phyloP scores from a whole-genome alignment of 129 eudicot genomes.

The Cynara cardunculus region DNA sequence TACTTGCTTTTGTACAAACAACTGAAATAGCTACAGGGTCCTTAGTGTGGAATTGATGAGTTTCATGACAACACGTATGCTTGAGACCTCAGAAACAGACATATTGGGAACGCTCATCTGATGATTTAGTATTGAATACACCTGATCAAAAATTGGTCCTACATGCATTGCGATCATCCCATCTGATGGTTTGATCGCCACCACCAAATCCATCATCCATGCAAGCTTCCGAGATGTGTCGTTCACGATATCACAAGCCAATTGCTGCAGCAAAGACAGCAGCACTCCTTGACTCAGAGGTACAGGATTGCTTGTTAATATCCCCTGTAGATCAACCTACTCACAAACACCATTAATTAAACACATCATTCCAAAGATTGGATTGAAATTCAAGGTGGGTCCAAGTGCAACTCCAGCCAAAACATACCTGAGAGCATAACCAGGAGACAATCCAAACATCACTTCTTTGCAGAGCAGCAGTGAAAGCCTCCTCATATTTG shows the following conservation, averaged over 20 bases:
- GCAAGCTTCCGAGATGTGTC: slow-evolving; percentile 62
- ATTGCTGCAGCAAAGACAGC: slow-evolving; percentile 82
- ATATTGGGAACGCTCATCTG: slow-evolving; percentile 61
- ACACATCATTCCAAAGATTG: neutral
- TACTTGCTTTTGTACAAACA: slow-evolving; percentile 2
- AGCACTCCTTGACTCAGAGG: slow-evolving; percentile 96
- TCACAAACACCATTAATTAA: neutral
- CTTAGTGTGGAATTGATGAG: slow-evolving; percentile 15
- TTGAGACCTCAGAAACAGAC: slow-evolving; percentile 53
- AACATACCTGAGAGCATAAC: slow-evolving; percentile 92
- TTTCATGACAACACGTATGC: slow-evolving; percentile 48
- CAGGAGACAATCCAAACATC: slow-evolving; percentile 87
- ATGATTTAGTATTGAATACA: slow-evolving; percentile 71
- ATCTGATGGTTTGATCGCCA: slow-evolving; percentile 73
- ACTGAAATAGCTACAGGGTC: neutral
- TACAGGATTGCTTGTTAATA: slow-evolving; percentile 55
- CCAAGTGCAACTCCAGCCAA: neutral
- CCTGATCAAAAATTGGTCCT: slow-evolving; percentile 93
- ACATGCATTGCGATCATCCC: slow-evolving; percentile 77
- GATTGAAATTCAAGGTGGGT: neutral
- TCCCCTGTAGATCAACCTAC: slow-evolving; percentile 77
- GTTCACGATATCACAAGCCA: slow-evolving; percentile 75
- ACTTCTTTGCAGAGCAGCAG: slow-evolving; percentile 72
- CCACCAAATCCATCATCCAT: slow-evolving; percentile 87
- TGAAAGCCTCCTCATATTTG: slow-evolving; percentile 70